Base-by-base conservation (phyloP, 2,329 filamentous ascomycete species). In the Dothideomycetidae sp. region DNA sequence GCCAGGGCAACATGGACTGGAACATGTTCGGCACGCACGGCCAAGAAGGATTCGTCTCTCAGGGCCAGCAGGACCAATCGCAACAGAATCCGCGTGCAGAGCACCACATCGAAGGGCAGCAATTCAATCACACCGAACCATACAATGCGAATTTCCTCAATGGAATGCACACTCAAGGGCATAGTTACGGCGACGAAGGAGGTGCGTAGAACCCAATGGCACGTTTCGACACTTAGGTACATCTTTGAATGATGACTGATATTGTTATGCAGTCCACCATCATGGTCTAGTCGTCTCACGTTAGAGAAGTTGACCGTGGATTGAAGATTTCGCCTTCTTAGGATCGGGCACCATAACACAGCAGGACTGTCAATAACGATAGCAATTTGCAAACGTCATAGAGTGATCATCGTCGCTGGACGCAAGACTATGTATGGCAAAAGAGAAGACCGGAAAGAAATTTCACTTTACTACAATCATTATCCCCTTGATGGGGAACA, bases 121-220 rank as follows among this genome's bases (percentile, higher is more conserved):
- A 55, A 45, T 60, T 59, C 47, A 57, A 41, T 40, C 46, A 56
- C 46, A 55, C 58, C 53, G 60, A 63, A 50, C 53, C 57, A 50
- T 55, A 55, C 46, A 58, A 61, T 54, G 59, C 63, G 47, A 61
- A 54, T 54, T 61, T 66, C 58, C 63, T 66, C 57, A 60, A 56
- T 55, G 59, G 57, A 50, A 53, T 66, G 34, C 66, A 64, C 50
- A 60, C 61, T 51, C 59, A 62, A 48, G 51, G 55, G 48, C 61
- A 48, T 56, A 54, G 52, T 15, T 45, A 41, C 36, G 41, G 38
- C 33, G 43, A 45, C 36, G 38, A 42, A 37, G 40, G 41, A 45
- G 43, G 43, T 45, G 52, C 54, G 41, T 46, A 51, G 34, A 48
- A 49, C 42, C 53, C 33, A 26, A 26, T 7, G 21, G 21, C 21